A percentile compares a stretch with the other conserved stretches of the same genome.
These are phyloP conservation scores for Arthrobotrys sphaeroides DNA, from an alignment of 2,329 filamentous ascomycete species.

Conservation along the genomic window DNA sequence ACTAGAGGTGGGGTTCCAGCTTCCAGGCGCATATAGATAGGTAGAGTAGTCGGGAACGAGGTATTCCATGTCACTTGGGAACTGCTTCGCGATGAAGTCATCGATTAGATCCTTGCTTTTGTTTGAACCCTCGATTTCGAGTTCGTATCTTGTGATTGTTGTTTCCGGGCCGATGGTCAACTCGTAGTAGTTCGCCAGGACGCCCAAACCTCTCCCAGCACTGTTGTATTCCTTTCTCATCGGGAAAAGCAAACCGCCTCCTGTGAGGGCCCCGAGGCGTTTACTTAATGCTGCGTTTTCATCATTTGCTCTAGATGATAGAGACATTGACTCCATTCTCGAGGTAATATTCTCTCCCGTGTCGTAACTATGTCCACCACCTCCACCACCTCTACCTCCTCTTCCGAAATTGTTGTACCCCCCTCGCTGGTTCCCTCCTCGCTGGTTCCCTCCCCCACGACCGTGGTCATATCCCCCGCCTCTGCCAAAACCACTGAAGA, in stretches of 20 bases:
- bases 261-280: neutral
- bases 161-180: constrained; percentile 57
- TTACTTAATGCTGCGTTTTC: constrained; percentile 5
- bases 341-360: too few relatives aligned
- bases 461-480: neutral
- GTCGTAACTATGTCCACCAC: too few relatives aligned
- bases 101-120: constrained; percentile 28
- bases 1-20: neutral
- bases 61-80: neutral
- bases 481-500: too few relatives aligned
- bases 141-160: constrained; percentile 68
- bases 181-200: constrained; percentile 63
- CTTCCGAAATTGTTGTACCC: too few relatives aligned
- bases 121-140: neutral
- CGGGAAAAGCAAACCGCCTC: constrained; percentile 58
- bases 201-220: constrained; percentile 60
- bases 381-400: too few relatives aligned
- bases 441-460: neutral
- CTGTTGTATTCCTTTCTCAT: constrained; percentile 61
- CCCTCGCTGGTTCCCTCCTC: too few relatives aligned
- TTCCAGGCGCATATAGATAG: constrained; percentile 12
- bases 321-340: too few relatives aligned
- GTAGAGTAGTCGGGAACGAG: constrained; percentile 25
- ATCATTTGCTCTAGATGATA: too few relatives aligned
- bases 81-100: constrained; percentile 3